Evolutionary conservation across 208 protist genomes (phyloP), one percentile per base, ranked within the genome.

Genomic region (Angomonas ambiguus): DNA sequence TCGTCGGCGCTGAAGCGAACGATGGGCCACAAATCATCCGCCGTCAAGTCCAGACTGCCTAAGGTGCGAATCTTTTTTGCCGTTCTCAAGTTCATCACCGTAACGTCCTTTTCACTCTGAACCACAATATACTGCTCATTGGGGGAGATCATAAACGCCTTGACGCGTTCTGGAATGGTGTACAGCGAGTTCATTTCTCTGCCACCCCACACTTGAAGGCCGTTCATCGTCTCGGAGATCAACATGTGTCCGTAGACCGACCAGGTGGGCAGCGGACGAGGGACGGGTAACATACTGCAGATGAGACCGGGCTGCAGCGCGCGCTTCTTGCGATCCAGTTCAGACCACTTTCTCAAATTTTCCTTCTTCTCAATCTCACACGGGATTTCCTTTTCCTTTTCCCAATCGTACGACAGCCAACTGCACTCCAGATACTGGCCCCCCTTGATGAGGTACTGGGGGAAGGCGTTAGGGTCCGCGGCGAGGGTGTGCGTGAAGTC

Each of bases 81-180:
- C 0, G 78, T 82, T 68, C 74, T 78, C 25, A 96, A 73, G 74
- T 96, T 87, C 67, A 78, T 87, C 35, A 96, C 79, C 72, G 78
- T 86, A 34, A 94, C 68, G 63, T 94, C 87, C 61, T 91, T 91
- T 25, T 78, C 51, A 5, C 85, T 93, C 60, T 90, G 85, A 22
- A 93, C 73, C 49, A 96, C 86, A 56, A 96, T 85, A 71, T 91
- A 96, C 72, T 92, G 88, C 76, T 96, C 91, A 53, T 82, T 80
- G 48, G 85, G 83, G 1, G 91, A 96, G 35, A 96, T 79, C 73
- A 91, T 81, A 69, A 94, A 94, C 18, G 85, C 87, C 38, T 79
- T 80, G 10, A 94, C 82, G 53, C 88, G 76, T 63, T 85, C 76
- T 22, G 77, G 72, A 35, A 96, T 85, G 59, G 91, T 86, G 71